Base-by-base conservation (phyloP, 768 basidiomycete genomes). In the Neoboletus subvelutipes region DNA sequence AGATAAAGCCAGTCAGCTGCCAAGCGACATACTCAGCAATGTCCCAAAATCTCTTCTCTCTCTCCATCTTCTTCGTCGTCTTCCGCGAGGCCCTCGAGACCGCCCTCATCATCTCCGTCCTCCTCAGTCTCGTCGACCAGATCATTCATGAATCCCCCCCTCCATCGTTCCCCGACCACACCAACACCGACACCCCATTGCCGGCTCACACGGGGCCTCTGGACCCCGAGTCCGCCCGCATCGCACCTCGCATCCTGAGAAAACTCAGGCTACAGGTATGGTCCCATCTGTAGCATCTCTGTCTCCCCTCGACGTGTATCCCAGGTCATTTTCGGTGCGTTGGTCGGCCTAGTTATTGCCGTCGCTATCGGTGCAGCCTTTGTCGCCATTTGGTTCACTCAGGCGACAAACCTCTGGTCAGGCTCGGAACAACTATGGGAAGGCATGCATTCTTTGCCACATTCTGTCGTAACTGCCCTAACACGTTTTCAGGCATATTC, bases 1-100 rank as follows among this genome's bases (percentile, higher is more conserved):
- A 55, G 50, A 54, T 54, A 49, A 50, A 50, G 26, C 28, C 28
- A 5, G 5, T n/a, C n/a, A n/a, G n/a, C n/a, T n/a, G n/a, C n/a
- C 28, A 28, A 28, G 5, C 28, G 28, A 28, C 28, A n/a, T n/a
- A n/a, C n/a, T n/a, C n/a, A n/a, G n/a, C 31, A 10, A 64, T 64
- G 60, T 0, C 60, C 12, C 26, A 24, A 59, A 82, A 85, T 67
- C 76, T 94, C 54, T 97, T 97, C 75, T 91, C 90, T 56, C 82
- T 95, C 54, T 86, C 93, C 67, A 93, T 98, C 64, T 97, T 94
- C 79, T 94, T 98, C 82, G 94, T 97, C 75, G 86, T 95, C 75
- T 94, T 96, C 73, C 84, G 94, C 69, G 94, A 97, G 81, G 90
- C 92, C 5, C 81, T 97, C 60, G 94, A 97, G 78, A 90, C 93